Conservation (phyloP, 805 yeast species). For the Ogataea henricii region DNA sequence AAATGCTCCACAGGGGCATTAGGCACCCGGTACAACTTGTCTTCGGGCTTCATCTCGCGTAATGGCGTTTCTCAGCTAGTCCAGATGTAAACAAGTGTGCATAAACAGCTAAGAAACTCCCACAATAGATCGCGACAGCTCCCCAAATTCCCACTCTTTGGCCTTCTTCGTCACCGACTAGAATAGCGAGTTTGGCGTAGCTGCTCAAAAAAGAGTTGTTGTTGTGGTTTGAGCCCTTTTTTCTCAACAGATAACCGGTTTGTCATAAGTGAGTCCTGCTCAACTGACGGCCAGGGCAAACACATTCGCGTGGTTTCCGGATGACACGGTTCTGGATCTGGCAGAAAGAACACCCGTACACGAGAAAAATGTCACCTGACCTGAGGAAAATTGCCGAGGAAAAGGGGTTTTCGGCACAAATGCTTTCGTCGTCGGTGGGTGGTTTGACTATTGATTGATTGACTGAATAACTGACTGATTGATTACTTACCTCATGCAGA, state of each 20-base stretch:
- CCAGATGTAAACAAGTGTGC: slow-evolving; percentile 5
- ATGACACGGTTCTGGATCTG: slow-evolving; percentile 3
- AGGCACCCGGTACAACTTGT: slow-evolving; percentile 29
- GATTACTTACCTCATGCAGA: no score
- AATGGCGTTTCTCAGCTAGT: neutral
- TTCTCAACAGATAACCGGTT: neutral
- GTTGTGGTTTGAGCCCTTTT: neutral
- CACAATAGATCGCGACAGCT: slow-evolving; percentile 1
- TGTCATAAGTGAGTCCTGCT: neutral
- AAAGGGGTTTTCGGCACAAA: no score
- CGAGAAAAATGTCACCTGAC: neutral
- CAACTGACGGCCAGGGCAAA: slow-evolving; percentile 1
- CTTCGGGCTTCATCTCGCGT: slow-evolving; percentile 5
- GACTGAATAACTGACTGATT: no score
- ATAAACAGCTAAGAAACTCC: neutral
- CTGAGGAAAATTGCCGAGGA: neutral
- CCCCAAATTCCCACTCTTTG: neutral
- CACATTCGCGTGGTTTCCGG: slow-evolving; percentile 9
- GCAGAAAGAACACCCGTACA: slow-evolving; percentile 5
- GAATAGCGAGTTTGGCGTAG: neutral
- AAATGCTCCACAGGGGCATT: slow-evolving; percentile 34
- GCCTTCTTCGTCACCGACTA: neutral
- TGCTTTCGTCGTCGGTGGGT: no score
- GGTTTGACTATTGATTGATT: no score
- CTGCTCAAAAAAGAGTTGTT: neutral